Conservation (phyloP, 148 eudicot genomes). For the Camellia granthamiana region DNA sequence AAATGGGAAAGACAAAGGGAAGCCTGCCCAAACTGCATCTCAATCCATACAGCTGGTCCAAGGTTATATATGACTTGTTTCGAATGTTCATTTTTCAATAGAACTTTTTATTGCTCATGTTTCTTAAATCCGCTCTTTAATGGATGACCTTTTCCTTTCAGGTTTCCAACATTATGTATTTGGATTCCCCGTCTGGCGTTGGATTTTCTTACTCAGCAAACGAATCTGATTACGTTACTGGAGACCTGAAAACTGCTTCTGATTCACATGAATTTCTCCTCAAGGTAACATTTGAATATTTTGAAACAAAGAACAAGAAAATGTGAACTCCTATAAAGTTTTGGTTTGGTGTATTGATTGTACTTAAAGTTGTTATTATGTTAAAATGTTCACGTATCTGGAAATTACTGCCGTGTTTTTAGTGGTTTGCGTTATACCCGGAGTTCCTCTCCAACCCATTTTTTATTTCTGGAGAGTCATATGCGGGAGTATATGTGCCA, state of each 20-base stretch:
- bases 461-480: constrained; percentile 87
- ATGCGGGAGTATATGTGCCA: constrained; percentile 95
- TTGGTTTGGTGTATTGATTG: neutral
- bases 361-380: neutral
- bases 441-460: constrained; percentile 76
- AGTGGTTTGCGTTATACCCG: constrained; percentile 86
- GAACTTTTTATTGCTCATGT: neutral
- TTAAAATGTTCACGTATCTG: neutral
- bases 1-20: constrained; percentile 44
- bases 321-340: neutral
- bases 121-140: constrained; percentile 1
- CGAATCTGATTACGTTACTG: constrained; percentile 59
- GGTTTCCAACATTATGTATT: constrained; percentile 84
- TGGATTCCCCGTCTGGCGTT: constrained; percentile 93
- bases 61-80: constrained; percentile 37
- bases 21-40: constrained; percentile 69
- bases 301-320: neutral
- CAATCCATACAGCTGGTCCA: constrained; percentile 96
- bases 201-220: constrained; percentile 74
- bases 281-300: constrained; percentile 47
- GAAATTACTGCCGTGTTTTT: constrained; percentile 15
- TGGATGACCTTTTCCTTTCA: constrained; percentile 21
- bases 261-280: constrained; percentile 78
- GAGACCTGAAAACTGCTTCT: constrained; percentile 73
- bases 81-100: neutral